Evolutionary conservation across 129 eudicot genomes (phyloP).

Genomic region (Centella asiatica): DNA sequence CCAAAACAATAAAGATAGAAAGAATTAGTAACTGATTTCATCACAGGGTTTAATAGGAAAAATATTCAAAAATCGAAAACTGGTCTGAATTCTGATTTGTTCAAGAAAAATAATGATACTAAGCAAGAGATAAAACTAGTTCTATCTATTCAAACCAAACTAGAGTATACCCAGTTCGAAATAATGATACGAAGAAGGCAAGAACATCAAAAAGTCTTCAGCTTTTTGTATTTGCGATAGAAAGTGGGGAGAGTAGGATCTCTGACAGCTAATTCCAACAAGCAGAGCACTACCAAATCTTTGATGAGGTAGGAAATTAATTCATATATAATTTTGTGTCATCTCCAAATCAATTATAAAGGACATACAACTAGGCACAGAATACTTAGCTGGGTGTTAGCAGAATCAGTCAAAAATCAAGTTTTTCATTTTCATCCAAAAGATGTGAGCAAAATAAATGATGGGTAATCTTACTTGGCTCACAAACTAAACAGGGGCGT

Average conservation of each 20-base stretch:
- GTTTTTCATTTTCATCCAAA: background rate
- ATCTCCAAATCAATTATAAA: slow-evolving; percentile 20
- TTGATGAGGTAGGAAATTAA: slow-evolving; percentile 6
- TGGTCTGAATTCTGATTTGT: background rate
- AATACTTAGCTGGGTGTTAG: slow-evolving; percentile 21
- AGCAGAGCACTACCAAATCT: background rate
- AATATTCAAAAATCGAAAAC: background rate
- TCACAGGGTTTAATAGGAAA: background rate
- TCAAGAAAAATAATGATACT: too few relatives aligned
- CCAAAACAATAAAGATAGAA: slow-evolving; percentile 10
- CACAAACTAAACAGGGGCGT: slow-evolving; percentile 29
- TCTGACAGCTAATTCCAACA: slow-evolving; percentile 17
- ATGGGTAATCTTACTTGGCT: slow-evolving; percentile 27
- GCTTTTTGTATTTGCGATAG: background rate
- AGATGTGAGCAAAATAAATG: slow-evolving; percentile 6
- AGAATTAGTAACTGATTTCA: background rate
- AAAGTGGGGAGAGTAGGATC: slow-evolving; percentile 16
- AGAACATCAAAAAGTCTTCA: background rate
- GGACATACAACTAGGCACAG: slow-evolving; percentile 19
- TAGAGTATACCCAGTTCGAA: background rate
- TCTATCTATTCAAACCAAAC: slow-evolving; percentile 10
- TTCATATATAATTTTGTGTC: slow-evolving; percentile 15
- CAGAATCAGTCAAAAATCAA: slow-evolving; percentile 18
- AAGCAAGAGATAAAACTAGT: too few relatives aligned
- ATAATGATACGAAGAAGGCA: background rate